These are phyloP conservation scores for Symbiodinium natans DNA, from an alignment of 73 alveolate species.

Conservation along the genomic window DNA sequence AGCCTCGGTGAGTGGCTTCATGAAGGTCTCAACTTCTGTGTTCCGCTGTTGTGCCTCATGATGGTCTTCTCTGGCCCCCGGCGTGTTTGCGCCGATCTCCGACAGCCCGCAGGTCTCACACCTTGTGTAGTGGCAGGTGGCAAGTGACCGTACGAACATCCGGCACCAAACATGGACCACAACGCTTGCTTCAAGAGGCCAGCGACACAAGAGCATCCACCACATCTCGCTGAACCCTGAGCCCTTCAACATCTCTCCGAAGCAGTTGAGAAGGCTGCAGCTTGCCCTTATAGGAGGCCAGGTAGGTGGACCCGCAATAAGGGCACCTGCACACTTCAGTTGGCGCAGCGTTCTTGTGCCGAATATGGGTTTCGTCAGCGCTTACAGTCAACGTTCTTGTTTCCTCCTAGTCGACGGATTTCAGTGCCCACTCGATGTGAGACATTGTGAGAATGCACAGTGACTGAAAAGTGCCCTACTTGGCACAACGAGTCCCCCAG, in stretches of 20 bases:
- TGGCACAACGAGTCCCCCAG: background rate
- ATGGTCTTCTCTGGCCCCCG: background rate
- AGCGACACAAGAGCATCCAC: background rate
- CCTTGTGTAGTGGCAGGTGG: background rate
- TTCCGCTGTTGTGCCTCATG: too few relatives aligned
- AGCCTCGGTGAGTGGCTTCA: slow-evolving; percentile 8
- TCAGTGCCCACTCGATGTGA: background rate
- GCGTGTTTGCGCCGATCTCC: slow-evolving; percentile 88
- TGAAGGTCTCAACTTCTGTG: too few relatives aligned
- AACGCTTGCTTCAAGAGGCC: background rate
- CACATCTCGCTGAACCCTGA: too few relatives aligned
- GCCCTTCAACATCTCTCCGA: background rate
- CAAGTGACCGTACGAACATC: too few relatives aligned
- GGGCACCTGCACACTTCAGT: slow-evolving; percentile 1
- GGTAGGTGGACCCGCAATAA: slow-evolving; percentile 31
- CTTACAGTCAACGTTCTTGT: background rate
- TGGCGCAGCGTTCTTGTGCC: too few relatives aligned
- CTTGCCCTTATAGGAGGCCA: slow-evolving; percentile 71
- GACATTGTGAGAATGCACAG: background rate
- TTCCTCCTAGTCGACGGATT: background rate
- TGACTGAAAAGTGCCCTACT: background rate
- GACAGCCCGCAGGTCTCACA: slow-evolving; percentile 58
- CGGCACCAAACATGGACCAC: background rate
- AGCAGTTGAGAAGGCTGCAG: background rate
- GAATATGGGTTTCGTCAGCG: too few relatives aligned